Evolutionary conservation across 2,329 filamentous ascomycete species (phyloP).

Genomic region (Rugonectria rugulosa): DNA sequence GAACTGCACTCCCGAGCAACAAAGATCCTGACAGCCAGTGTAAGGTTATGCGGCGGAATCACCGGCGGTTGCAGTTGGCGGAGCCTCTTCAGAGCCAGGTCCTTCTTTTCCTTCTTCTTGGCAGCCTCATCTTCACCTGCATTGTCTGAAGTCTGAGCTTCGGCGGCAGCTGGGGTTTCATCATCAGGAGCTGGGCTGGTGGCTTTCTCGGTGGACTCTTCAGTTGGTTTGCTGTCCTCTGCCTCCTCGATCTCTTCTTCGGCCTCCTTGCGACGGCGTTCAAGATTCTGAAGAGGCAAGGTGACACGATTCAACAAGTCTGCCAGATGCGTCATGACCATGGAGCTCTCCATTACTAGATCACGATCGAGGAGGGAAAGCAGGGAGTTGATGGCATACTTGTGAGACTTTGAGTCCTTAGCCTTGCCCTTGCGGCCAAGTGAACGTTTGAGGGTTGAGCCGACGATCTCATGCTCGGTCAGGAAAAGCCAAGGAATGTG

Average conservation of each 20-base stretch:
- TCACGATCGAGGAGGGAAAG: conserved; percentile 90
- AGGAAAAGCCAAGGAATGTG: conserved; percentile 93
- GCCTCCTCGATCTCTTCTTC: conserved; percentile 61
- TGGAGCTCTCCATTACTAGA: conserved; percentile 95
- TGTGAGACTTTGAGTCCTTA: conserved; percentile 83
- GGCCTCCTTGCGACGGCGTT: conserved; percentile 82
- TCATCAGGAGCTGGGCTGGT: conserved; percentile 44
- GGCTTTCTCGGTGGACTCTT: conserved; percentile 28
- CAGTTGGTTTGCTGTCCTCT: conserved; percentile 43
- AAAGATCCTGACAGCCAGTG: conserved; percentile 94
- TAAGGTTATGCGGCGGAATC: conserved; percentile 87
- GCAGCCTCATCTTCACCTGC: conserved; percentile 33
- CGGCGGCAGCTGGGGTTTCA: conserved; percentile 30
- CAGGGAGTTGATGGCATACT: conserved; percentile 91
- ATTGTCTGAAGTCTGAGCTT: conserved; percentile 40
- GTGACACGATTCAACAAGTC: conserved; percentile 89
- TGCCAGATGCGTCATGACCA: conserved; percentile 93
- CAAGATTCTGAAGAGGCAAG: conserved; percentile 79
- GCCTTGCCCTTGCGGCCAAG: conserved; percentile 84
- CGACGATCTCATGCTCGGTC: conserved; percentile 84
- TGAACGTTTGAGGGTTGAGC: conserved; percentile 77
- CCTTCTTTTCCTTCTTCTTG: conserved; percentile 48
- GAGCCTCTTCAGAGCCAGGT: conserved; percentile 57
- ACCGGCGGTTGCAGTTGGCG: conserved; percentile 78
- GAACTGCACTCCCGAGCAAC: conserved; percentile 95